These are phyloP conservation scores for Salvia splendens DNA, from an alignment of 257 asterid species.

Conservation along the genomic window DNA sequence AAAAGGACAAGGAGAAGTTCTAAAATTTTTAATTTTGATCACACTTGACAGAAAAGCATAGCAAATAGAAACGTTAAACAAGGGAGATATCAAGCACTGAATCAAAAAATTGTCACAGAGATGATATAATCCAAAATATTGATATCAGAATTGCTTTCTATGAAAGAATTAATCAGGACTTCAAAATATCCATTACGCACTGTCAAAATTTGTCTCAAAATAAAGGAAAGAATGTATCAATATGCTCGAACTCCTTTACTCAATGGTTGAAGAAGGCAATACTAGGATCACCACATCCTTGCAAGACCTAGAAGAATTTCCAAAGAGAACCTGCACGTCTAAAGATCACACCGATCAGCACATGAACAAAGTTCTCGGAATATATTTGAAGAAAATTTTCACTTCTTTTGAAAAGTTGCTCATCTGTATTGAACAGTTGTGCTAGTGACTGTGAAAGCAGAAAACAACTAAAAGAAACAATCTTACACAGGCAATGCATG, in stretches of 20 bases:
- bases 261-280: conserved; percentile 26
- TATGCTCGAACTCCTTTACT: conserved; percentile 33
- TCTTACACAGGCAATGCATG: background rate
- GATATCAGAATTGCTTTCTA: conserved; percentile 35
- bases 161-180: conserved; percentile 37
- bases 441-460: background rate
- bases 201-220: conserved; percentile 39
- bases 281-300: conserved; percentile 32
- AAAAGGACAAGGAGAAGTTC: background rate
- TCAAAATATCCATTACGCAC: conserved; percentile 29
- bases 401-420: background rate
- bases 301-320: conserved; percentile 31
- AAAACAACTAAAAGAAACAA: conserved; percentile 12
- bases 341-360: conserved; percentile 26
- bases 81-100: background rate
- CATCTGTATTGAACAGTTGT: conserved; percentile 8
- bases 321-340: conserved; percentile 42
- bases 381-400: background rate
- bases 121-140: conserved; percentile 28
- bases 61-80: background rate
- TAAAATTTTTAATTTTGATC: background rate
- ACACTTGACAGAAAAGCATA: too few relatives aligned
- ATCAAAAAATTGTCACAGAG: background rate
- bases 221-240: conserved; percentile 36
- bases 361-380: background rate